A percentile compares a stretch with the other conserved stretches of the same genome.
Conservation (phyloP, 2,329 filamentous ascomycete genomes). For the Colletotrichum paranaense region DNA sequence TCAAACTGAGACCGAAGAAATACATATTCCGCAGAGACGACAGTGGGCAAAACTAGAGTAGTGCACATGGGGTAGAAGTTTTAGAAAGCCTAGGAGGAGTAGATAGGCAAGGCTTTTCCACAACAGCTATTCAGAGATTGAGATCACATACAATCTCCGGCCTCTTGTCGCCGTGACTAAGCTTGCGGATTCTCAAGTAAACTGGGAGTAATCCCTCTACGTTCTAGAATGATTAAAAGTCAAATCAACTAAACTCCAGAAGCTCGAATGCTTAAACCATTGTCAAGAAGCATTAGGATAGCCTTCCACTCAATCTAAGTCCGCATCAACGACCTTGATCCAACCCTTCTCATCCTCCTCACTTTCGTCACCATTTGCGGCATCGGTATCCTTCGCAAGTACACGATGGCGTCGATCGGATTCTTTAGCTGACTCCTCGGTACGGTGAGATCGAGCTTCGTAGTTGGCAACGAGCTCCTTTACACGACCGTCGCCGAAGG, state of each 20-base stretch:
- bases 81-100: too few relatives aligned
- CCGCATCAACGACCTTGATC: neutral
- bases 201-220: neutral
- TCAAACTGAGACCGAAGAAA: too few relatives aligned
- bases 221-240: neutral
- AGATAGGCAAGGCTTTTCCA: too few relatives aligned
- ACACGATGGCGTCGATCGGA: neutral
- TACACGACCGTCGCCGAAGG: neutral
- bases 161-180: neutral
- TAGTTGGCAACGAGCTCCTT: slow-evolving; percentile 14
- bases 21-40: too few relatives aligned
- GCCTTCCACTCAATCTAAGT: neutral
- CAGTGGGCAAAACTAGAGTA: too few relatives aligned
- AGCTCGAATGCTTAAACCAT: neutral
- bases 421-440: neutral
- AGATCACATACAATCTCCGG: too few relatives aligned
- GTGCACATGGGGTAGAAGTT: too few relatives aligned
- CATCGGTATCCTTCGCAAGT: too few relatives aligned
- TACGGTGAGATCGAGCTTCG: neutral
- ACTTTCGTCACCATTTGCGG: neutral
- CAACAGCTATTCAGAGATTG: too few relatives aligned
- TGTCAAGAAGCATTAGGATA: neutral
- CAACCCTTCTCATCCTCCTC: neutral
- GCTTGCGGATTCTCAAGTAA: too few relatives aligned
- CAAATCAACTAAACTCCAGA: neutral